Percentiles rank a stretch among this genome's conserved stretches.
Evolutionary conservation across 345 rosid genomes (phyloP).

Genomic region (Citrus maxima): DNA sequence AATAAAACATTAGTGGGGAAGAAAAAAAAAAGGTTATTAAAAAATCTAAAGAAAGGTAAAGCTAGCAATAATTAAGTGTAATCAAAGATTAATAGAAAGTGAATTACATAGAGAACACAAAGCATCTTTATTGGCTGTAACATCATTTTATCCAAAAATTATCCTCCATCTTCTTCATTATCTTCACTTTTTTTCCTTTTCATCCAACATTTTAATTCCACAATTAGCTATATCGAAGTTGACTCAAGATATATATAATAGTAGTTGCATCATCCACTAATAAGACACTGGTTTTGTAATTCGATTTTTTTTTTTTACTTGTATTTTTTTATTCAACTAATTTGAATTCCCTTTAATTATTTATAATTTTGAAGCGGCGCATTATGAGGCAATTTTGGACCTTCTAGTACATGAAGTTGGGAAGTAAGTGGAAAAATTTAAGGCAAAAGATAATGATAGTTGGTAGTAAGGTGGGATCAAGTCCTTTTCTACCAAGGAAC

Average conservation of each 20-base stretch:
- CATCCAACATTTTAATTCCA: too few species aligned
- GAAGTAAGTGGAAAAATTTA: not conserved
- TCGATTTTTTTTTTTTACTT: too few species aligned
- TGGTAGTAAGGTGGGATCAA: not conserved
- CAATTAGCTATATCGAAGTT: too few species aligned
- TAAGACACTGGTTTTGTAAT: not conserved
- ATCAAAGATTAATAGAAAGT: not conserved
- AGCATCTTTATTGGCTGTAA: not conserved
- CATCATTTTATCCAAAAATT: not conserved
- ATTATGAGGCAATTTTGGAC: not conserved
- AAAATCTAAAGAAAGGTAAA: not conserved
- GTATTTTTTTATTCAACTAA: not conserved
- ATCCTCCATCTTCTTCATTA: not conserved
- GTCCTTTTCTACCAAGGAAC: too few species aligned
- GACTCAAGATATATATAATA: too few species aligned
- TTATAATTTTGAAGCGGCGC: not conserved
- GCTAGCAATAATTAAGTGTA: conserved; percentile 6
- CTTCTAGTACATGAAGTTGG: not conserved
- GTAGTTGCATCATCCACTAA: not conserved
- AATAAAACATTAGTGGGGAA: not conserved
- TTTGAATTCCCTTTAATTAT: not conserved
- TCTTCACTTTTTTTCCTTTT: not conserved
- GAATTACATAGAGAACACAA: not conserved
- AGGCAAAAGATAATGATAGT: not conserved
- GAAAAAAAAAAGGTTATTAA: not conserved